A percentile compares a stretch with the other conserved stretches of the same genome.
Evolutionary conservation across 371 early-diverging fungal genomes (phyloP).

Genomic region (Mucor piriformis): DNA sequence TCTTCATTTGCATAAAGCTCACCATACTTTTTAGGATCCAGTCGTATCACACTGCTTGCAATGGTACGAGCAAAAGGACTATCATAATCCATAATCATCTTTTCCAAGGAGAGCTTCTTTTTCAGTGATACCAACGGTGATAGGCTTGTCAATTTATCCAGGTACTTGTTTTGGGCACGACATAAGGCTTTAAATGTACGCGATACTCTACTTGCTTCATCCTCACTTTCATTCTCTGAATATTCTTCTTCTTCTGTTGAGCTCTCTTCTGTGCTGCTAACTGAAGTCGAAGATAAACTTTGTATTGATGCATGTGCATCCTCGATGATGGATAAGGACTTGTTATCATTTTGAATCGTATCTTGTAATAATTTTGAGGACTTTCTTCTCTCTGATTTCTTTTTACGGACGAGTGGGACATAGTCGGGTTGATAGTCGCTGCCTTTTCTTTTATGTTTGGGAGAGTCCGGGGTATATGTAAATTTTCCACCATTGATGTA

Average conservation of each 20-base stretch:
- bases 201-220: neutral
- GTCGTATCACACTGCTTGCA: conserved; percentile 6
- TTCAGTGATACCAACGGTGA: neutral
- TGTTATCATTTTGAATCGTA: conserved; percentile 10
- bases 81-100: conserved; percentile 31
- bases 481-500: conserved; percentile 54
- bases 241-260: neutral
- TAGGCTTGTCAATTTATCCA: neutral
- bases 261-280: neutral
- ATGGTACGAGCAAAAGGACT: conserved; percentile 34
- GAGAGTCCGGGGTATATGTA: conserved; percentile 21
- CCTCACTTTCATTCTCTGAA: conserved; percentile 1
- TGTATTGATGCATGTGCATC: neutral
- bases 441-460: conserved; percentile 6
- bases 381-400: conserved; percentile 8
- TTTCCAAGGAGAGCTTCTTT: neutral
- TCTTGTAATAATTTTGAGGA: conserved; percentile 2
- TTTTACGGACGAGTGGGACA: conserved; percentile 24
- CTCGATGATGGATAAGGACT: neutral
- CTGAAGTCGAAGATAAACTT: neutral
- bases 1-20: conserved; percentile 7
- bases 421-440: conserved; percentile 48
- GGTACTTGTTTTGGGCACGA: conserved; percentile 8
- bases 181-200: conserved; percentile 6
- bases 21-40: neutral